Conservation (phyloP, 441 rosid species). For the Populus hybrid region DNA sequence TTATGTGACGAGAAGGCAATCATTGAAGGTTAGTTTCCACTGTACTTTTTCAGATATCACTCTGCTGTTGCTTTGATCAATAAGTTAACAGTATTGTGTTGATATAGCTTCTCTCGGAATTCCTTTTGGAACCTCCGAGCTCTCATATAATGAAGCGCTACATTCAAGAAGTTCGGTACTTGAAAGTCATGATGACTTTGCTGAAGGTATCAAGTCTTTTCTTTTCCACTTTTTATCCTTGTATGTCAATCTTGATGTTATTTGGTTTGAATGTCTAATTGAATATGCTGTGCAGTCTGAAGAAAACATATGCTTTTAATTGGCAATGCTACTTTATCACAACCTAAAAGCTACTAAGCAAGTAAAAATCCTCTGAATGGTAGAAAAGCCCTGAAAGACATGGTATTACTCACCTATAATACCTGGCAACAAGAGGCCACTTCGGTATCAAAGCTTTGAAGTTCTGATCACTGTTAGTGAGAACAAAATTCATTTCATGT, state of each 20-base stretch:
- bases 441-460: neutral
- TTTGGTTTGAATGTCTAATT: conserved; percentile 9
- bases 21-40: conserved; percentile 70
- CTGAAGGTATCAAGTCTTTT: conserved; percentile 51
- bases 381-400: neutral
- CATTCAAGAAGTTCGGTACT: conserved; percentile 76
- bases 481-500: neutral
- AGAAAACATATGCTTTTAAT: conserved; percentile 8
- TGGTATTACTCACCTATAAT: neutral
- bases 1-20: conserved; percentile 96
- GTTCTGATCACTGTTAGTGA: neutral
- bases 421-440: neutral
- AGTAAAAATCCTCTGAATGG: neutral
- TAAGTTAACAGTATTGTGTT: conserved; percentile 22
- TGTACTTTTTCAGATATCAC: conserved; percentile 6
- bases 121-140: conserved; percentile 84
- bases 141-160: conserved; percentile 87
- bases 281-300: neutral
- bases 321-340: neutral
- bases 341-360: neutral
- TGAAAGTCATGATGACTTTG: conserved; percentile 91
- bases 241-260: conserved; percentile 1
- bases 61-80: conserved; percentile 11
- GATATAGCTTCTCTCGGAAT: conserved; percentile 83
- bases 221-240: conserved; percentile 6